Evolutionary conservation across 805 yeast genomes (phyloP).

Genomic region (Grigorovia transvaalensis): DNA sequence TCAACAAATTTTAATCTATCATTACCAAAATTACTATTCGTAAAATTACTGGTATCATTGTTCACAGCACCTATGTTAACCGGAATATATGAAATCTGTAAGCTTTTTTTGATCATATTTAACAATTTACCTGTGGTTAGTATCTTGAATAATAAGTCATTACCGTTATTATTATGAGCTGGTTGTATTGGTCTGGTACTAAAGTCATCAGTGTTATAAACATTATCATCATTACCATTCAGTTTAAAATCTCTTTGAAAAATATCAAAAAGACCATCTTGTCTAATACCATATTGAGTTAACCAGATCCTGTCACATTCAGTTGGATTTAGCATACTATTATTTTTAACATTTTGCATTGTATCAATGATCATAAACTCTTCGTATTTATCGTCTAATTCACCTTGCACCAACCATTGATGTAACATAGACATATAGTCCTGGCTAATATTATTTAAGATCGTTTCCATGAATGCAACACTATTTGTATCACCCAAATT

Average conservation of each 20-base stretch:
- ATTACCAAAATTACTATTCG: not conserved
- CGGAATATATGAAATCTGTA: constrained; percentile 12
- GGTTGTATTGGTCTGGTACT: not conserved
- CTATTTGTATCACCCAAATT: constrained; percentile 59
- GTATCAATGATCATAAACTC: constrained; percentile 65
- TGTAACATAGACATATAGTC: constrained; percentile 61
- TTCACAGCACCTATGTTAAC: not conserved
- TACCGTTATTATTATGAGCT: not conserved
- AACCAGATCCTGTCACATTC: constrained; percentile 58
- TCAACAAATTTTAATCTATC: constrained; percentile 7
- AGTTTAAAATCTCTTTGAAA: constrained; percentile 41
- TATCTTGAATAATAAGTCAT: constrained; percentile 37
- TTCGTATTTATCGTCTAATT: constrained; percentile 62
- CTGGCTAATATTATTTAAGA: constrained; percentile 50
- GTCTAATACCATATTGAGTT: constrained; percentile 60
- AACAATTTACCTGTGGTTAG: constrained; percentile 77
- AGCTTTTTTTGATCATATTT: constrained; percentile 41
- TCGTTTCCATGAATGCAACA: constrained; percentile 35
- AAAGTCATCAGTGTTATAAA: not conserved
- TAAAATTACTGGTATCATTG: not conserved
- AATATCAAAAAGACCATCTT: constrained; percentile 65
- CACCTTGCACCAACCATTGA: constrained; percentile 71
- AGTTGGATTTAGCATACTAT: constrained; percentile 7
- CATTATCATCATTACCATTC: constrained; percentile 4
- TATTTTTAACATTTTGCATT: constrained; percentile 9